Evolutionary conservation across 768 basidiomycete genomes (phyloP), one percentile per base, ranked within the genome.

Genomic region (Suillus hirtellus): DNA sequence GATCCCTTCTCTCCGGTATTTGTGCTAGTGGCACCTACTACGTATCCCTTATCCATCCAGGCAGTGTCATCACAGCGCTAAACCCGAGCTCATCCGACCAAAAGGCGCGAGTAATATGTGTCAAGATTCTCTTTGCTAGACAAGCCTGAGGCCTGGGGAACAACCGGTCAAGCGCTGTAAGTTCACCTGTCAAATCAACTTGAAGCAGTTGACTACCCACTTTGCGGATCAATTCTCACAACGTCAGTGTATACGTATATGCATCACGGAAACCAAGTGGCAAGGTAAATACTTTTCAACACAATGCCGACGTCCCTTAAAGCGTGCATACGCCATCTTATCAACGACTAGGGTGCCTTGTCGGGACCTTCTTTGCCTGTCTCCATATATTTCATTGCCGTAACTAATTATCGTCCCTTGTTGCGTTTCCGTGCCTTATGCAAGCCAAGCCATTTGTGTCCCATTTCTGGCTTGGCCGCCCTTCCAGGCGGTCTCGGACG

Each of bases 21-120:
- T 31, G 31, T 24, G 15, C 49, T 17, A 50, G 27, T 50, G 19
- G 17, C 31, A 52, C 24, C 17, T 31, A 31, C 31, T 34, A 52
- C 4, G 50, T 2, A 52, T 52, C 9, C 50, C 50, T 34, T 34
- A 53, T 53, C 31, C 52, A 53, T 53, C 31, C 52, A 53, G 52
- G 52, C 52, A 12, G 52, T 53, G 52, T 31, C 35, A 34, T 53
- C 31, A 53, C 52, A 53, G 52, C 52, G 52, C 52, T 53, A 53
- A 53, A 34, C 37, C 73, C 72, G 71, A 43, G 10, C 65, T 17
- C 60, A 31, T 66, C 73, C 73, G 72, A 66, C 34, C 31, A 27
- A 27, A 27, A 27, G 27, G 27, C 27, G 27, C 27, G 27, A 27
- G 7, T 53, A 9, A 53, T 50, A 49, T 52, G 50, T 19, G 27